Evolutionary conservation across 2,329 filamentous ascomycete species (phyloP), one percentile per base, ranked within the genome.

Genomic region (Fusarium equiseti): DNA sequence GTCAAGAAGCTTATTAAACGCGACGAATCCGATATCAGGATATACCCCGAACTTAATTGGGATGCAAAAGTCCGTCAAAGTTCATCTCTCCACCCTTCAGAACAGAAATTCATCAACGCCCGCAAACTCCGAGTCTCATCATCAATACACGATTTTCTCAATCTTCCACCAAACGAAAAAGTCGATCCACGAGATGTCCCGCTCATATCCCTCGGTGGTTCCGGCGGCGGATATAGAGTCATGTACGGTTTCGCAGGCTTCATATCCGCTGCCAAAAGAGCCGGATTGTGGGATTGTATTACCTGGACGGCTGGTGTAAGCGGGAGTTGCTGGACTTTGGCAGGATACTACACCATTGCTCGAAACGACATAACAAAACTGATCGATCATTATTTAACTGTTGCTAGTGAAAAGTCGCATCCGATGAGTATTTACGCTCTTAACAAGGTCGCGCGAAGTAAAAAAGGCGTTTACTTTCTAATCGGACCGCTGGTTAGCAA

Each of bases 231-330:
- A 0, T 75, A 75, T 10, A 63, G 73, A 35, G 68, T 70, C 45
- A 75, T 75, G 73, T 74, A 75, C 7, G 73, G 73, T 3, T 73
- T 75, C 1, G 2, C 68, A 0, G 73, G 70, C 0, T 74, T 75
- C 10, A 75, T 75, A 0, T 53, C 18, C 1, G 64, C 57, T 0
- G 62, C 60, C 0, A 74, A 75, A 20, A 71, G 72, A 10, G 32
- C 58, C 3, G 44, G 59, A 0, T 3, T 75, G 0, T 75, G 73
- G 73, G 73, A 74, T 8, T 75, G 73, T 4, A 67, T 74, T 0
- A 73, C 66, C 0, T 75, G 73, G 73, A 63, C 57, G 4, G 68
- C 73, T 0, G 73, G 71, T 1, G 73, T 75, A 1, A 75, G 73
- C 5, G 73, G 73, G 2, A 75, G 71, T 16, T 75, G 73, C 20